Evolutionary conservation across 768 basidiomycete genomes (phyloP).

Genomic region (Pleurotus cornucopiae): DNA sequence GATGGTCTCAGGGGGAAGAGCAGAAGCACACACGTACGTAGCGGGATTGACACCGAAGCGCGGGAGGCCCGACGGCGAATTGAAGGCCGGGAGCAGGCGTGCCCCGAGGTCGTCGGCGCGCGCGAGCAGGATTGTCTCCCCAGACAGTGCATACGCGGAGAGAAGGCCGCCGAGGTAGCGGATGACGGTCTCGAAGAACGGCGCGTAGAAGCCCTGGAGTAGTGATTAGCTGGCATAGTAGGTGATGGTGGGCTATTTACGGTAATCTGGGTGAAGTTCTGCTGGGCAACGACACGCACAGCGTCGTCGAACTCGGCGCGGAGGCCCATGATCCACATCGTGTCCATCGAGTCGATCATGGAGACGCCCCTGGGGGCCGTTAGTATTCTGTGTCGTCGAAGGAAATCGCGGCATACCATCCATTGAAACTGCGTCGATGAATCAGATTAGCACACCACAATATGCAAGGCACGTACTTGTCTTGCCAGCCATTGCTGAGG

Average conservation of each 20-base stretch:
- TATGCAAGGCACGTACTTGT: background rate
- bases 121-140: slow-evolving; percentile 50
- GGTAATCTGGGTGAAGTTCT: slow-evolving; percentile 32
- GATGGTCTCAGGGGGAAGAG: background rate
- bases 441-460: background rate
- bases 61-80: slow-evolving; percentile 61
- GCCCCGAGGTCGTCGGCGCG: slow-evolving; percentile 68
- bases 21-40: slow-evolving; percentile 28
- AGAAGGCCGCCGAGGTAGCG: slow-evolving; percentile 73
- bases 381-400: background rate
- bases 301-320: slow-evolving; percentile 61
- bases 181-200: slow-evolving; percentile 77
- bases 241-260: slow-evolving; percentile 19
- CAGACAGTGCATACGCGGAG: slow-evolving; percentile 72
- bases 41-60: slow-evolving; percentile 55
- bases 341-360: slow-evolving; percentile 74
- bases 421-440: slow-evolving; percentile 33
- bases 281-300: slow-evolving; percentile 42
- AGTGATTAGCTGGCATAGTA: background rate
- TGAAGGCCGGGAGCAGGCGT: slow-evolving; percentile 60
- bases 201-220: slow-evolving; percentile 29
- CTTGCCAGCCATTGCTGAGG: slow-evolving; percentile 22
- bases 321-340: slow-evolving; percentile 80
- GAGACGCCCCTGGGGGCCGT: slow-evolving; percentile 43
- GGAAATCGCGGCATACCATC: slow-evolving; percentile 23